Evolutionary conservation across 2,329 filamentous ascomycete species (phyloP).

Genomic region (Trichoderma sp.): DNA sequence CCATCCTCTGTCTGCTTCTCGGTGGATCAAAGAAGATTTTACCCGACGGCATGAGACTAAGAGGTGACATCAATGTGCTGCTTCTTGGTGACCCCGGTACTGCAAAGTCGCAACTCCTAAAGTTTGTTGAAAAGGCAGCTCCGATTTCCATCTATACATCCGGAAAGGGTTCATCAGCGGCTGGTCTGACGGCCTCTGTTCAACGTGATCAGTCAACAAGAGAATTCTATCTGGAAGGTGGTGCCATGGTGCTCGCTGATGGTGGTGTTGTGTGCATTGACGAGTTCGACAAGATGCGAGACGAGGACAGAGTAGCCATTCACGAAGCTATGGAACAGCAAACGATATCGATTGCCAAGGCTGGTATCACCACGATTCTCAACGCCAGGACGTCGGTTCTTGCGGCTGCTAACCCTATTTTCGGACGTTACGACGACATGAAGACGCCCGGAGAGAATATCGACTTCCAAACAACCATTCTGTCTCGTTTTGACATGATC

Average conservation of each 20-base stretch:
- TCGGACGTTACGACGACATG: constrained; percentile 96
- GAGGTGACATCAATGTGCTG: constrained; percentile 97
- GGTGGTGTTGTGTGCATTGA: constrained; percentile 98
- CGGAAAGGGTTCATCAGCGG: constrained; percentile 94
- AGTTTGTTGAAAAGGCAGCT: constrained; percentile 94
- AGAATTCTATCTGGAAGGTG: constrained; percentile 97
- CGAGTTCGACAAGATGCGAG: constrained; percentile 99
- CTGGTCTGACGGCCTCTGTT: constrained; percentile 94
- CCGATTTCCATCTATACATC: constrained; percentile 99
- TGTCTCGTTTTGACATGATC: constrained; percentile 99
- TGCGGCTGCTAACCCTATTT: constrained; percentile 94
- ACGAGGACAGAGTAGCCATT: constrained; percentile 95
- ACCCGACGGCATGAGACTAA: constrained; percentile 93
- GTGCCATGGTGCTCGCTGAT: constrained; percentile 97
- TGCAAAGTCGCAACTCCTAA: constrained; percentile 93
- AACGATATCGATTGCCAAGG: constrained; percentile 98
- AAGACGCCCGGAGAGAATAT: constrained; percentile 98
- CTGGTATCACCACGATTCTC: constrained; percentile 95
- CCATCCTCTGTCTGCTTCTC: constrained; percentile 88
- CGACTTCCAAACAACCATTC: constrained; percentile 96
- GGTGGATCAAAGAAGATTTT: constrained; percentile 97
- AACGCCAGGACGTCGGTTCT: constrained; percentile 94
- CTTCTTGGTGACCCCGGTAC: constrained; percentile 97
- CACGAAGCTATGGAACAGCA: constrained; percentile 99
- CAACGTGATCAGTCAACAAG: constrained; percentile 88